Evolutionary conservation across 495 filamentous ascomycete species (phyloP), one percentile per base, ranked within the genome.

Genomic region (Ascobolus immersus): DNA sequence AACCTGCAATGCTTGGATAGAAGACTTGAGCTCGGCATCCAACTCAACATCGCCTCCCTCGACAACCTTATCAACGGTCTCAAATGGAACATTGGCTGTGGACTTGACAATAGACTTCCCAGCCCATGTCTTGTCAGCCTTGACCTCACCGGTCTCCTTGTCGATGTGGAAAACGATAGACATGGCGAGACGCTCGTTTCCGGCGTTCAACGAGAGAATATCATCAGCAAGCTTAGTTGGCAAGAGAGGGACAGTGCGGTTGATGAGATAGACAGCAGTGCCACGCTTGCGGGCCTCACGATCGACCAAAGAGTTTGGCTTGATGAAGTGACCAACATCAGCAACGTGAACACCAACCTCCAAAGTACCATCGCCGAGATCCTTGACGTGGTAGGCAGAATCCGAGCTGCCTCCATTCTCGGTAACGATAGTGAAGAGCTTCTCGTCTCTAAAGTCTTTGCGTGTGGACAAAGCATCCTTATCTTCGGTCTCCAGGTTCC

Each of bases 221-320:
- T 93, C 84, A 24, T 67, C 64, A 6, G 80, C 73, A 34, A 96
- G 60, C 50, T 71, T 77, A 0, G 74, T 60, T 11, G 86, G 86
- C 28, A 96, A 65, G 66, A 96, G 66, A 41, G 82, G 78, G 48
- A 91, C 91, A 34, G 76, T 67, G 17, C 80, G 68, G 55, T 91
- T 82, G 53, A 90, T 73, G 33, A 96, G 58, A 43, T 94, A 81
- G 11, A 96, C 86, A 22, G 77, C 82, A 33, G 86, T 94, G 36
- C 84, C 89, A 20, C 86, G 74, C 61, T 96, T 96, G 67, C 89
- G 91, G 1, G 86, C 86, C 56, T 96, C 86, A 27, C 86, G 74
- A 48, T 96, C 86, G 21, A 93, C 84, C 32, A 96, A 64, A 14
- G 86, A 92, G 59, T 89, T 91, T 22, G 69, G 61, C 59, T 94